Conservation (phyloP, 2,329 filamentous ascomycete species). For the Cryphonectria parasitica region DNA sequence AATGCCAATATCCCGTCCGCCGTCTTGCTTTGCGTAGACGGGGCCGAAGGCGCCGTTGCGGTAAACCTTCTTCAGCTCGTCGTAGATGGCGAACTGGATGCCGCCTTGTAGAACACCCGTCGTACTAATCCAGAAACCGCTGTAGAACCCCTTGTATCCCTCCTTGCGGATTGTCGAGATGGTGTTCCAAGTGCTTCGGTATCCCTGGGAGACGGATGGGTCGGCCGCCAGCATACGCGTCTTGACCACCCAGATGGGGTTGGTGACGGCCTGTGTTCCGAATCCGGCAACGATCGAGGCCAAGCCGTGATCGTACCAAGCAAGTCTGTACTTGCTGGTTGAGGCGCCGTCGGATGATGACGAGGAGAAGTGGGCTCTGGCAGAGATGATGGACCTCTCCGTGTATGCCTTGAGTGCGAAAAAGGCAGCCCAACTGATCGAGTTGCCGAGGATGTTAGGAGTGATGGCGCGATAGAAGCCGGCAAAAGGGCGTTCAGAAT, state of each 20-base stretch:
- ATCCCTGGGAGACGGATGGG: slow-evolving; percentile 73
- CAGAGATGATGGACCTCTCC: slow-evolving; percentile 50
- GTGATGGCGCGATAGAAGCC: slow-evolving; percentile 88
- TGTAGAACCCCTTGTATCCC: slow-evolving; percentile 81
- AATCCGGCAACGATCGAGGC: slow-evolving; percentile 73
- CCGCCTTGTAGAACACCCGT: slow-evolving; percentile 90
- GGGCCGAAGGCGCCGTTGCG: slow-evolving; percentile 11
- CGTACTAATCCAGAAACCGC: slow-evolving; percentile 79
- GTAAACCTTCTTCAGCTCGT: slow-evolving; percentile 65
- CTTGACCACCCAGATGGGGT: slow-evolving; percentile 98
- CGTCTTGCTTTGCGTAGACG: slow-evolving; percentile 33
- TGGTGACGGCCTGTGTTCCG: slow-evolving; percentile 80
- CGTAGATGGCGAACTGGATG: slow-evolving; percentile 95
- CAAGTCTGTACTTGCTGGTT: slow-evolving; percentile 42
- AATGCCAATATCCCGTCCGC: slow-evolving; percentile 47
- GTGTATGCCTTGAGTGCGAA: slow-evolving; percentile 74
- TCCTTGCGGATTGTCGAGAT: slow-evolving; percentile 69
- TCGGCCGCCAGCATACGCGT: slow-evolving; percentile 94
- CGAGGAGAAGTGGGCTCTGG: slow-evolving; percentile 35
- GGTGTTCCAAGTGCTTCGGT: slow-evolving; percentile 76
- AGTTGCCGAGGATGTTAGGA: slow-evolving; percentile 90
- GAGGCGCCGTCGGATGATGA: slow-evolving; percentile 16
- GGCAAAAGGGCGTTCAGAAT: slow-evolving; percentile 59
- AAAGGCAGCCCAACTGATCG: slow-evolving; percentile 87
- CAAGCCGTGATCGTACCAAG: slow-evolving; percentile 76